Percentiles rank a stretch among this genome's conserved stretches.
Evolutionary conservation across 163 green algal genomes (phyloP).

Genomic region (Prototheca cutis): DNA sequence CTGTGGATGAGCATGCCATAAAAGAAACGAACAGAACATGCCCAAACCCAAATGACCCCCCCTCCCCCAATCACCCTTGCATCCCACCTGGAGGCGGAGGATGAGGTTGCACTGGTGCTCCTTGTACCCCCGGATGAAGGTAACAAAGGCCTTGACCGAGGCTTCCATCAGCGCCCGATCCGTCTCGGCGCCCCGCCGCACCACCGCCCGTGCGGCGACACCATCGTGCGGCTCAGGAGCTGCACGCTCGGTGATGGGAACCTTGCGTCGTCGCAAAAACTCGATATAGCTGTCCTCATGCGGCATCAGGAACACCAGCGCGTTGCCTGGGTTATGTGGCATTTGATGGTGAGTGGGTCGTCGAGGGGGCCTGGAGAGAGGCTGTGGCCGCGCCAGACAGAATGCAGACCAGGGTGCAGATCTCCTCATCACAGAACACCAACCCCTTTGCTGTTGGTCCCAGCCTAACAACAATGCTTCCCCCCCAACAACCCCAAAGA

Average conservation of each 20-base stretch:
- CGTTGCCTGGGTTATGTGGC: neutral
- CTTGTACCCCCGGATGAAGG: slow-evolving; percentile 89
- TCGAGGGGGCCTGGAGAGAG: no score
- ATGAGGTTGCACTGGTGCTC: slow-evolving; percentile 97
- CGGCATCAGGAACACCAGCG: slow-evolving; percentile 4
- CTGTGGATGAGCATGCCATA: no score
- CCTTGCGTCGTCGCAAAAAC: slow-evolving; percentile 52
- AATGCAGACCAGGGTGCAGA: no score
- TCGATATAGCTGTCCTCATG: slow-evolving; percentile 60
- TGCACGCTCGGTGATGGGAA: slow-evolving; percentile 14
- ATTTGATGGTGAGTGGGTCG: no score
- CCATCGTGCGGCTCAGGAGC: neutral
- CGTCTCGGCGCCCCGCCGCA: slow-evolving; percentile 34
- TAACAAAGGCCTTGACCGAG: slow-evolving; percentile 80
- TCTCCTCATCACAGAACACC: no score
- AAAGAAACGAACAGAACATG: no score
- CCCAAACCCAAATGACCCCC: no score
- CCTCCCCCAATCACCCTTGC: no score
- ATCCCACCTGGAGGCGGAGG: slow-evolving; percentile 52
- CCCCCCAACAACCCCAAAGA: no score
- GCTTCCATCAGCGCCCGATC: slow-evolving; percentile 88
- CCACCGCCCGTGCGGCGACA: neutral
- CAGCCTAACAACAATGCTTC: no score
- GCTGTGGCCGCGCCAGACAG: no score
- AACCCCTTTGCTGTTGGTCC: no score